Base-by-base conservation (phyloP, 345 rosid genomes). In the Rubroshorea leprosula region DNA sequence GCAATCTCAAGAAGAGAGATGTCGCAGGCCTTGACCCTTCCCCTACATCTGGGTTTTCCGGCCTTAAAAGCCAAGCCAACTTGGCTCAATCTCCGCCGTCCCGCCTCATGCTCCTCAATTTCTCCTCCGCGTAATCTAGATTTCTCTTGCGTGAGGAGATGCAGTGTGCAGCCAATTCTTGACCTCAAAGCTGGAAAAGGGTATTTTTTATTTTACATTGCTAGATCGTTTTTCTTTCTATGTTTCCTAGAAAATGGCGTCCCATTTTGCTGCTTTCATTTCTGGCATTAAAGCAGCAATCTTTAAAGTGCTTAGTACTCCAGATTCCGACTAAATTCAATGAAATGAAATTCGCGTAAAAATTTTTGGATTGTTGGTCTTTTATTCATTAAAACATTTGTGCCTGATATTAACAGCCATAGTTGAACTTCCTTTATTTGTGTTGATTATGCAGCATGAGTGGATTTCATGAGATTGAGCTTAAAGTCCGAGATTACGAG, bases 401-500 rank as follows among this genome's bases (percentile, higher is more conserved):
- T 7, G 14, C 14, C n/a, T 44, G 14, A 44, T 51, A 35, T 46
- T 50, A 21, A 21, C 39, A 55, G 9, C 15, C 5, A 13, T 24
- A 46, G 19, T 5, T 39, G 49, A 39, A 23, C n/a, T 4, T 16
- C 22, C 31, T 14, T 35, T 20, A 17, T 59, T 5, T 49, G 22
- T 43, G 35, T 31, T 5, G 2, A 7, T 23, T 13, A 66, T 13
- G 75, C 76, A 84, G 88, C 54, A 87, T 84, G 90, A 67, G 74
- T 54, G 69, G 51, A 49, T 84, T 80, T 25, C 62, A 79, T 48
- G 95, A 83, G 43, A 44, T 79, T 43, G 95, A 86, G 66, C 77
- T 87, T 21, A 78, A 81, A 74, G 96, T 91, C 26, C 76, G 95
- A 8, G 96, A 88, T 54, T 86, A 84, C 65, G 93, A 92, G 62